phyloP scores from a whole-genome alignment of 2,329 filamentous ascomycete genomes.

The Alternaria brassicae region DNA sequence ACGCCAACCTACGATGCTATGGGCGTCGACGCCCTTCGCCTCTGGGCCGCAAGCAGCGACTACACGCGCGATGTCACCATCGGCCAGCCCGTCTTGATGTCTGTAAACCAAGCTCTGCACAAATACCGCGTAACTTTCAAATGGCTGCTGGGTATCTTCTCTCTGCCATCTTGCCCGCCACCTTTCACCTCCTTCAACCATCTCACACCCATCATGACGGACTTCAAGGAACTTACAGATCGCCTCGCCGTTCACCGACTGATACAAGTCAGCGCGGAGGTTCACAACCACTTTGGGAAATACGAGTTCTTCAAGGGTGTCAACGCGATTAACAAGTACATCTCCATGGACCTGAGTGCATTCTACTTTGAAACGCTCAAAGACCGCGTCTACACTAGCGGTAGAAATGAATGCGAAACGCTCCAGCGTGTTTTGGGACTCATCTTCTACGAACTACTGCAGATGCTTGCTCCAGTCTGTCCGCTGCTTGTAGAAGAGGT shows the following conservation, averaged over 20 bases:
- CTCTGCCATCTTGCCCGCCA: constrained; percentile 51
- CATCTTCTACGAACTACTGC: constrained; percentile 75
- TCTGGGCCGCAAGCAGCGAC: constrained; percentile 92
- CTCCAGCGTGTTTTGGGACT: constrained; percentile 64
- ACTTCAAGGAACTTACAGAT: constrained; percentile 40
- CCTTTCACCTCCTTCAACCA: constrained; percentile 33
- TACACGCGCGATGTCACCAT: constrained; percentile 89
- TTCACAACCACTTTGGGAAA: constrained; percentile 69
- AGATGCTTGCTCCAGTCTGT: constrained; percentile 81
- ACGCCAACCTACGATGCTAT: constrained; percentile 68
- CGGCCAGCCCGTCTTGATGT: constrained; percentile 76
- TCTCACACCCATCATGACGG: constrained; percentile 15
- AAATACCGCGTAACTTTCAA: constrained; percentile 92
- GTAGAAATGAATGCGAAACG: constrained; percentile 65
- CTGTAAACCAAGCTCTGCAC: constrained; percentile 76
- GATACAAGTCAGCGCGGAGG: constrained; percentile 67
- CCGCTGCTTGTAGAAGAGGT: constrained; percentile 87
- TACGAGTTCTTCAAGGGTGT: constrained; percentile 86
- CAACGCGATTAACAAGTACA: constrained; percentile 77
- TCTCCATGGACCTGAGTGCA: constrained; percentile 82
- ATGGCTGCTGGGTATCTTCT: constrained; percentile 78
- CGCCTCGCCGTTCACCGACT: constrained; percentile 81
- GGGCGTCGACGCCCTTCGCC: constrained; percentile 83
- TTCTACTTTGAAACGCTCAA: constrained; percentile 95
- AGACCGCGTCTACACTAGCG: constrained; percentile 87